Conservation (phyloP, 768 basidiomycete species). For the Leucocoprinus sp. region DNA sequence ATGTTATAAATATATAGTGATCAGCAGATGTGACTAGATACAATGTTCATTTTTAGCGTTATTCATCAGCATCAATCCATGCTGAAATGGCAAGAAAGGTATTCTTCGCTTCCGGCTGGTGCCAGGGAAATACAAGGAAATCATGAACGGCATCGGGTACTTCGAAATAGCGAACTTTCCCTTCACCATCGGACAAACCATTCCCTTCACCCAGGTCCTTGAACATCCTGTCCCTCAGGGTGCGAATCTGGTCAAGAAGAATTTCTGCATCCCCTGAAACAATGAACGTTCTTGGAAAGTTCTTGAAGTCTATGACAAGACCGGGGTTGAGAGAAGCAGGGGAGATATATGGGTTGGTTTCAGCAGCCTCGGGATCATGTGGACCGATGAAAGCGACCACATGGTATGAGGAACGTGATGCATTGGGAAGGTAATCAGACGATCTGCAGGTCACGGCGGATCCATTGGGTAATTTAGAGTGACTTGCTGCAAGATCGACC, state of each 20-base stretch:
- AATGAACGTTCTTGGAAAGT: constrained; percentile 56
- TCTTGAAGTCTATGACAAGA: constrained; percentile 34
- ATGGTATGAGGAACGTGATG: constrained; percentile 21
- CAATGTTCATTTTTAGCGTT: no score
- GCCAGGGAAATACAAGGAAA: constrained; percentile 39
- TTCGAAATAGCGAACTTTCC: constrained; percentile 40
- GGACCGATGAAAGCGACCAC: constrained; percentile 38
- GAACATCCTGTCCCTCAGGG: constrained; percentile 39
- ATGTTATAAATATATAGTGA: no score
- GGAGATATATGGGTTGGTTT: constrained; percentile 47
- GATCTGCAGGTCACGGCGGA: constrained; percentile 25
- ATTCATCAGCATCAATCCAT: constrained; percentile 28
- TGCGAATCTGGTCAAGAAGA: constrained; percentile 43
- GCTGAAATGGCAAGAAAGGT: constrained; percentile 39
- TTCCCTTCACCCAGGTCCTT: constrained; percentile 41
- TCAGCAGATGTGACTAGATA: no score
- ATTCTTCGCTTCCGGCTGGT: constrained; percentile 44
- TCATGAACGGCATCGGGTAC: constrained; percentile 49
- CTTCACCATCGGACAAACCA: constrained; percentile 27
- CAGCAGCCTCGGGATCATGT: constrained; percentile 37
- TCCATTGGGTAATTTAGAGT: constrained; percentile 26
- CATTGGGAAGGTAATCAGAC: constrained; percentile 30
- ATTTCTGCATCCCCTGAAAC: constrained; percentile 49
- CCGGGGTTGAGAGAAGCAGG: constrained; percentile 40
- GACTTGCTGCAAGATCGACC: constrained; percentile 39